Evolutionary conservation across 2,329 filamentous ascomycete genomes (phyloP).

Genomic region (Endothia cerciana): DNA sequence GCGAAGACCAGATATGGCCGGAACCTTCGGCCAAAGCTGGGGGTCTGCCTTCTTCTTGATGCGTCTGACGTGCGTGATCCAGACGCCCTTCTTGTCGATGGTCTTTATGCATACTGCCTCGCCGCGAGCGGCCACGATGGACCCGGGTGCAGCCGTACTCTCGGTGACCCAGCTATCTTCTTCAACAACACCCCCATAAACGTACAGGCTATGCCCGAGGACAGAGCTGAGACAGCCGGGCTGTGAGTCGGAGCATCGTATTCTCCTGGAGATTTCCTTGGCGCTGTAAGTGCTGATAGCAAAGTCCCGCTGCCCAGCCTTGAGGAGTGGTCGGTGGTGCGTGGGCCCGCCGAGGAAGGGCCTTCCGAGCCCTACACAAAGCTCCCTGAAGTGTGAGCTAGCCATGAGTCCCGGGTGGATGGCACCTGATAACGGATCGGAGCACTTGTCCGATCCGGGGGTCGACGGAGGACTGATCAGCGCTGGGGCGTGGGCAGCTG

Average conservation of each 20-base stretch:
- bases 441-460: conserved; percentile 6
- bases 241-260: conserved; percentile 47
- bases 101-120: conserved; percentile 43
- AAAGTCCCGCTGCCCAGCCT: conserved; percentile 44
- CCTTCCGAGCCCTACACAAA: conserved; percentile 40
- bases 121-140: conserved; percentile 42
- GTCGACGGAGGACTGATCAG: conserved; percentile 30
- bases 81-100: conserved; percentile 44
- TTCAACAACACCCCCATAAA: conserved; percentile 48
- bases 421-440: background rate
- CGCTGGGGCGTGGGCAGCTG: conserved; percentile 33
- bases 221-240: conserved; percentile 44
- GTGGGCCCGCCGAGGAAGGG: conserved; percentile 44
- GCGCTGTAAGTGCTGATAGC: conserved; percentile 40
- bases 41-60: conserved; percentile 43
- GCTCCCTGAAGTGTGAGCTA: conserved; percentile 33
- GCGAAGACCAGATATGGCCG: conserved; percentile 40
- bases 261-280: conserved; percentile 45
- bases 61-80: conserved; percentile 46
- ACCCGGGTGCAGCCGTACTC: conserved; percentile 31
- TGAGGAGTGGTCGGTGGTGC: conserved; percentile 43
- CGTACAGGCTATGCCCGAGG: conserved; percentile 42
- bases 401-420: conserved; percentile 36
- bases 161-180: conserved; percentile 33
- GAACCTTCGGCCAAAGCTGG: conserved; percentile 47